phyloP scores from a whole-genome alignment of 2,329 filamentous ascomycete genomes.

The Emergomyces africanus region DNA sequence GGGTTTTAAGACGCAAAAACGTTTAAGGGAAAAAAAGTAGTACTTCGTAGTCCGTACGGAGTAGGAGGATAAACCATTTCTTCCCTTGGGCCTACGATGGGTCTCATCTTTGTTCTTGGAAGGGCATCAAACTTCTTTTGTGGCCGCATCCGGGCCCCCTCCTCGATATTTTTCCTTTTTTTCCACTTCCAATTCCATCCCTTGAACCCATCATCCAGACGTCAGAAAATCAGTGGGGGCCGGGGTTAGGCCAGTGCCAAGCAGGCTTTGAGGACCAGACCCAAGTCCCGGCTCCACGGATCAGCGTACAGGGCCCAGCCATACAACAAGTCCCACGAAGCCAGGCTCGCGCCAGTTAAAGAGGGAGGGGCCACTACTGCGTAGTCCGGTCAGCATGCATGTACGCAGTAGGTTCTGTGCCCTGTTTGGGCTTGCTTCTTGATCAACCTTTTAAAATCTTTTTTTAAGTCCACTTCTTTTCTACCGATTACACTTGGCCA shows the following conservation, averaged over 20 bases:
- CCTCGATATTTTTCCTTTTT: background rate
- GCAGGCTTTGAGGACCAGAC: background rate
- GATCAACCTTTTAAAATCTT: background rate
- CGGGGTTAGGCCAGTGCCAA: background rate
- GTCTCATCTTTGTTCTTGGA: background rate
- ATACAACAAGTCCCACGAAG: background rate
- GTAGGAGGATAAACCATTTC: background rate
- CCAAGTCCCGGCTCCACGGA: conserved; percentile 1
- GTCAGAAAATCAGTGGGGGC: background rate
- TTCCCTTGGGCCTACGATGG: background rate
- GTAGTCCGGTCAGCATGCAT: background rate
- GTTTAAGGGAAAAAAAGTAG: background rate
- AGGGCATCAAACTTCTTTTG: background rate
- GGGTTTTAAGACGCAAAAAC: background rate
- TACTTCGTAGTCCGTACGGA: too few species aligned
- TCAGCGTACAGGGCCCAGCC: background rate
- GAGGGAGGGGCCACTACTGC: too few species aligned
- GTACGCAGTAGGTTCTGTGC: too few species aligned
- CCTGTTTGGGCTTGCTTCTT: background rate
- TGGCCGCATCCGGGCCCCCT: background rate
- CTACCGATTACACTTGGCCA: too few species aligned
- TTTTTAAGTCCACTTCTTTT: too few species aligned
- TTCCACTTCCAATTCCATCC: background rate
- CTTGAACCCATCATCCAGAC: background rate
- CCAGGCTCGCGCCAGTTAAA: background rate